Evolutionary conservation across 306 rosid genomes (phyloP), one percentile per base, ranked within the genome.

Genomic region (Sicyos edulis): DNA sequence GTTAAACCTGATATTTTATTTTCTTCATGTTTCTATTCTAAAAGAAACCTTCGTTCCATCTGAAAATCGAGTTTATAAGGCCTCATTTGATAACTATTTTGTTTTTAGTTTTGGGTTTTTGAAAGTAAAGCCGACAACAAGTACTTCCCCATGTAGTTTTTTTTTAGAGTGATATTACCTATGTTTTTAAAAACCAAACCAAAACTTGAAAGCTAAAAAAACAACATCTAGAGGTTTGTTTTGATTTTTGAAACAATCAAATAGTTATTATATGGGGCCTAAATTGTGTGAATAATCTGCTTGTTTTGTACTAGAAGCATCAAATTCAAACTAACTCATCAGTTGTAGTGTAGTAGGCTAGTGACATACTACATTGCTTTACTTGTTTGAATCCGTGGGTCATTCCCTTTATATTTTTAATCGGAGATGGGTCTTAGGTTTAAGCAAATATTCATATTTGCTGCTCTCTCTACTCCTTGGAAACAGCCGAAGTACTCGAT

Each of bases 401-500:
- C 37, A 32, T 32, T 32, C 37, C 16, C 26, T 37, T 63, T 63
- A 26, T 14, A 20, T 62, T 37, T 62, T 22, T 62, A 26, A 40
- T 64, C 50, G n/a, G 42, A 65, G 71, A 65, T 19, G 44, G 71
- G 71, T 11, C 54, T 17, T 44, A 65, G 32, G 71, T 17, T 37
- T 65, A 37, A 63, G 70, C 32, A 40, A 65, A 44, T 63, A 37
- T 65, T 65, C 29, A 40, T 13, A n/a, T 32, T 37, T 64, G 15
- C 70, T 37, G 53, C 71, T 44, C 17, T 44, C 71, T 65, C 32
- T 6, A 19, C 54, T 65, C 71, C 17, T 63, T 16, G 50, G 70
- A n/a, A n/a, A 20, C 50, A 17, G n/a, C n/a, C n/a, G 52, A 4
- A 34, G 29, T 40, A 45, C 50, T 34, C n/a, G n/a, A 12, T 45